phyloP scores from a whole-genome alignment of 1,139 yeast species.

The Trichomonascaceae sp. region DNA sequence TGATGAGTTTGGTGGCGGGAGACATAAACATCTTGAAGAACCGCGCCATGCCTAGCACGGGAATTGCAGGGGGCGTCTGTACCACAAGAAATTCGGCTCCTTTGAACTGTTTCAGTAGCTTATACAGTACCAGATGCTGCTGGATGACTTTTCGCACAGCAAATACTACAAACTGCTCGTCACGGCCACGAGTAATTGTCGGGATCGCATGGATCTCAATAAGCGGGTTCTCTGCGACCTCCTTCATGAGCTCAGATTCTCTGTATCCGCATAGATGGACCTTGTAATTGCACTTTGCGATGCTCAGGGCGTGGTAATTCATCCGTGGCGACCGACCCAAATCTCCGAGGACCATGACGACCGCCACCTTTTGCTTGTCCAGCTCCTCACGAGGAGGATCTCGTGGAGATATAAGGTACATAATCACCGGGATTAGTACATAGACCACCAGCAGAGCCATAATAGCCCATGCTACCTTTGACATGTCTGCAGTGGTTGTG shows the following conservation, averaged over 20 bases:
- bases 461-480: conserved; percentile 7
- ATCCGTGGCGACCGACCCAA: conserved; percentile 93
- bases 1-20: conserved; percentile 48
- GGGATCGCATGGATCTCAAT: conserved; percentile 29
- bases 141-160: conserved; percentile 43
- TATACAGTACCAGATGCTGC: conserved; percentile 39
- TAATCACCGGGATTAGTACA: conserved; percentile 18
- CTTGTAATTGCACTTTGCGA: conserved; percentile 52
- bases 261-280: conserved; percentile 82
- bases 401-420: conserved; percentile 14
- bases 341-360: conserved; percentile 82
- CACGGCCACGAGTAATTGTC: conserved; percentile 30
- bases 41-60: conserved; percentile 54
- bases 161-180: conserved; percentile 45
- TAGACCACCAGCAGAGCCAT: conserved; percentile 16
- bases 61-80: conserved; percentile 87
- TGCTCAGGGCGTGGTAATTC: conserved; percentile 78
- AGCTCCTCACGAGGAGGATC: conserved; percentile 10
- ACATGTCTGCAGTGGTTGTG: conserved; percentile 6
- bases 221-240: conserved; percentile 13
- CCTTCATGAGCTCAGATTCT: conserved; percentile 27
- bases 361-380: conserved; percentile 36
- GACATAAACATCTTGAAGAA: conserved; percentile 41
- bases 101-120: conserved; percentile 39
- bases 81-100: conserved; percentile 61